Percentiles rank a stretch among this genome's conserved stretches.
phyloP scores from a whole-genome alignment of 164 flowering plant genomes.

The Vitis riparia region DNA sequence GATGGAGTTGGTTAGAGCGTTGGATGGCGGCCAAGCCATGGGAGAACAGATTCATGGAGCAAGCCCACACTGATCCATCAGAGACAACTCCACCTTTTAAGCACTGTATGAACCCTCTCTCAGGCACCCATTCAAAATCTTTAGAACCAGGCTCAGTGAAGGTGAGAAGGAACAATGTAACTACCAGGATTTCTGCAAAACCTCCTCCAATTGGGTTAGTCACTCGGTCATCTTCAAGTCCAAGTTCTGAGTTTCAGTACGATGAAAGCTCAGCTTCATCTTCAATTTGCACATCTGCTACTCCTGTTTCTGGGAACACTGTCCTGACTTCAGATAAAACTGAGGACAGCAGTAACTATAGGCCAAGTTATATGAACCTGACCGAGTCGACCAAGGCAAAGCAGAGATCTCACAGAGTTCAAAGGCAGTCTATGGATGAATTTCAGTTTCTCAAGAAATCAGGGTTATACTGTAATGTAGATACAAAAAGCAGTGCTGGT shows the following conservation, averaged over 20 bases:
- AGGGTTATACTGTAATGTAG: conserved; percentile 38
- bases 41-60: conserved; percentile 89
- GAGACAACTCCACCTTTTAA: conserved; percentile 51
- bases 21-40: conserved; percentile 99
- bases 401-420: conserved; percentile 50
- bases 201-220: conserved; percentile 52
- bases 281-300: conserved; percentile 69
- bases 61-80: conserved; percentile 30
- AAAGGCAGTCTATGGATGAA: conserved; percentile 82
- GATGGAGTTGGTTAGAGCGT: conserved; percentile 98
- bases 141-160: conserved; percentile 51
- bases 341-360: conserved; percentile 35
- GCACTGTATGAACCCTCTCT: conserved; percentile 26
- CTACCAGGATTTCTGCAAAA: conserved; percentile 76
- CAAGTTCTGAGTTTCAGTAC: conserved; percentile 65
- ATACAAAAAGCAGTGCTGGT: conserved; percentile 55
- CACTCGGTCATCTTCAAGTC: conserved; percentile 73
- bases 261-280: conserved; percentile 85
- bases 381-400: conserved; percentile 87
- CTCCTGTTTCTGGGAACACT: conserved; percentile 70
- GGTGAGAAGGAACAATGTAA: conserved; percentile 70
- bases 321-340: conserved; percentile 47
- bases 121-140: conserved; percentile 28
- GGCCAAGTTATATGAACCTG: conserved; percentile 74
- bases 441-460: conserved; percentile 61